Conservation (phyloP, 2,329 filamentous ascomycete species). For the Cladosporium oxysporum region DNA sequence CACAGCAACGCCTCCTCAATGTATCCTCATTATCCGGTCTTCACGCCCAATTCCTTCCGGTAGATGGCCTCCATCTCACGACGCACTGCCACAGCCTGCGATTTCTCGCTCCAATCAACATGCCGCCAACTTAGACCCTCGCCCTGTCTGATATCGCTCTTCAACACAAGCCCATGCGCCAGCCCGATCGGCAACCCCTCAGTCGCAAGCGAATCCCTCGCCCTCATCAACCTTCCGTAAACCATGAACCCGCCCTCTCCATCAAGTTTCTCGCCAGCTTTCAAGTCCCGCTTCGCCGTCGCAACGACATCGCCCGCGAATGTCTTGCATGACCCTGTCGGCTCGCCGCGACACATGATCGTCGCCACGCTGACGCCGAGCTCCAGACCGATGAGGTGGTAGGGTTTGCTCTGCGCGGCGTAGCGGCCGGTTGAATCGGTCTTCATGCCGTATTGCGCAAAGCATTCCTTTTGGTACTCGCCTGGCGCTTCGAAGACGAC, state of each 20-base stretch:
- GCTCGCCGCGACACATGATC: conserved; percentile 50
- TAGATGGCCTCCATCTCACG: conserved; percentile 49
- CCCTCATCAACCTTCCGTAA: conserved; percentile 48
- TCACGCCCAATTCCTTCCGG: conserved; percentile 27
- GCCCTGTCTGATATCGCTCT: conserved; percentile 45
- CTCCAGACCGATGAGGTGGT: conserved; percentile 51
- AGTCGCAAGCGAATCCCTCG: conserved; percentile 44
- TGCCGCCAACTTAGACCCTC: conserved; percentile 48
- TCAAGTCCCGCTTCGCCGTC: conserved; percentile 49
- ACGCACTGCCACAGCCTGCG: conserved; percentile 43
- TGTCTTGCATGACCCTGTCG: conserved; percentile 48
- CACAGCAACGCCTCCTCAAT: not conserved
- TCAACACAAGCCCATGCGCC: conserved; percentile 47
- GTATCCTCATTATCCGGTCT: not conserved
- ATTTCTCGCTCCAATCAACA: conserved; percentile 46
- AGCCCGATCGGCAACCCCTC: conserved; percentile 48
- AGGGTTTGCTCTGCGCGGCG: conserved; percentile 51
- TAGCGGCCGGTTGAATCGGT: conserved; percentile 46
- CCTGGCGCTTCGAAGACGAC: conserved; percentile 48
- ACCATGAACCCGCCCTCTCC: conserved; percentile 51
- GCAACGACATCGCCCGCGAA: conserved; percentile 51
- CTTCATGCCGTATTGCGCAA: conserved; percentile 49
- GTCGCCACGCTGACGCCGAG: conserved; percentile 47
- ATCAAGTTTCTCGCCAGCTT: conserved; percentile 48
- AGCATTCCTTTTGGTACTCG: conserved; percentile 47